Evolutionary conservation across 1,139 yeast species (phyloP).

Genomic region (Candida buenavistaensis): DNA sequence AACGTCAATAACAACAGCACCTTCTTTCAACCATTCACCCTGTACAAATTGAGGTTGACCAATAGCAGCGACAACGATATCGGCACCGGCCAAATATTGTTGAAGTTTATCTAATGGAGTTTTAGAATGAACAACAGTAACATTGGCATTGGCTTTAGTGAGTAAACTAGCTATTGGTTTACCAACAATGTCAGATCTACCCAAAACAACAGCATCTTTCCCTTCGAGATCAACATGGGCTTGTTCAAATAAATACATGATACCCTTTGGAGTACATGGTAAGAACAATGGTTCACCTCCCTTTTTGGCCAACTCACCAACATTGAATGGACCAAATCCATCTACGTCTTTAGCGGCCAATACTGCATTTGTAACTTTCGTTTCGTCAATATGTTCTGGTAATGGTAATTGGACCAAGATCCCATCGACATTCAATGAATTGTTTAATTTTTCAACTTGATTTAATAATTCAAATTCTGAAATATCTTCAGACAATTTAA

Average conservation of each 20-base stretch:
- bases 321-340: conserved; percentile 88
- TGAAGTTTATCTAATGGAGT: conserved; percentile 60
- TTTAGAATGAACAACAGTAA: conserved; percentile 79
- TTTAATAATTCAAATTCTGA: conserved; percentile 60
- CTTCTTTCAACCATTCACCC: conserved; percentile 87
- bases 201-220: conserved; percentile 87
- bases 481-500: conserved; percentile 63
- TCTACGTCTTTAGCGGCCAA: conserved; percentile 86
- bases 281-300: conserved; percentile 83
- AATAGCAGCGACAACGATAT: conserved; percentile 88
- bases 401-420: conserved; percentile 89
- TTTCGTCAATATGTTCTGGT: conserved; percentile 80
- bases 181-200: conserved; percentile 96
- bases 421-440: conserved; percentile 75
- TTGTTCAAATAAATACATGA: conserved; percentile 70
- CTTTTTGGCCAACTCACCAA: conserved; percentile 89
- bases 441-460: conserved; percentile 63
- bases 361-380: conserved; percentile 75
- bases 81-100: conserved; percentile 67
- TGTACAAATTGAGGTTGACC: conserved; percentile 82
- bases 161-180: conserved; percentile 85
- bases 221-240: conserved; percentile 69
- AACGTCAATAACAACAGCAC: conserved; percentile 89
- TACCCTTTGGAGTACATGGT: conserved; percentile 98
- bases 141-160: conserved; percentile 79